These are phyloP conservation scores for Brassica juncea DNA, from an alignment of 345 rosid species.

Conservation along the genomic window DNA sequence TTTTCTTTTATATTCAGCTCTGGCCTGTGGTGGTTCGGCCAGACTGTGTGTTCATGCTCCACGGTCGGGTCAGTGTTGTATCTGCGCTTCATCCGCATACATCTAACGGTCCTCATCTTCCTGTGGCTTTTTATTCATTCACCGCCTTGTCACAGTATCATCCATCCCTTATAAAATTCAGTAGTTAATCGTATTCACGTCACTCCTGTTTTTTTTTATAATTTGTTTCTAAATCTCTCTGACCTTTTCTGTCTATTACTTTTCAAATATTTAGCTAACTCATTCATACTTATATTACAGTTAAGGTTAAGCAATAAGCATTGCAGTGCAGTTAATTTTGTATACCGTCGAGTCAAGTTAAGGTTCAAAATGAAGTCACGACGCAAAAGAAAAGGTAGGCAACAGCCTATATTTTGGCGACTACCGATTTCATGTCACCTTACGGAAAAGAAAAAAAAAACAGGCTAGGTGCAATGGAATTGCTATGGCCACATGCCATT, in stretches of 20 bases:
- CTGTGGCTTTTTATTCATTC: background rate
- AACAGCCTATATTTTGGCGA: constrained; percentile 8
- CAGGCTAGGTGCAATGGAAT: constrained; percentile 31
- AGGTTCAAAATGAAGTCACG: background rate
- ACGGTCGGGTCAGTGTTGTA: background rate
- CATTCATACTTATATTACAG: background rate
- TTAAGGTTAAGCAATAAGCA: background rate
- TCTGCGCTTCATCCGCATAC: background rate
- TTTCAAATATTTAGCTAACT: background rate
- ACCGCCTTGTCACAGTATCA: background rate
- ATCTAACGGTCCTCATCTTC: background rate
- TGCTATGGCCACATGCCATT: constrained; percentile 11
- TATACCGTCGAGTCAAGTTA: background rate
- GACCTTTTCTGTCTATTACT: background rate
- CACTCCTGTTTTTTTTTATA: background rate
- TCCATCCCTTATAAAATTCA: background rate
- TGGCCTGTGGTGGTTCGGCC: constrained; percentile 2
- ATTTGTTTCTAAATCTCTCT: background rate
- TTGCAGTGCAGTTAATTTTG: background rate
- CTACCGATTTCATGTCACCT: constrained; percentile 3
- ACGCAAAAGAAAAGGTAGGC: background rate
- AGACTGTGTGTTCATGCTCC: background rate
- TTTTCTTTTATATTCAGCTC: background rate
- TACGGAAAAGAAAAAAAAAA: background rate
- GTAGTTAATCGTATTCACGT: background rate